These are phyloP conservation scores for Astrephomene gubernaculifera DNA, from an alignment of 139 green algal genomes.

Conservation along the genomic window DNA sequence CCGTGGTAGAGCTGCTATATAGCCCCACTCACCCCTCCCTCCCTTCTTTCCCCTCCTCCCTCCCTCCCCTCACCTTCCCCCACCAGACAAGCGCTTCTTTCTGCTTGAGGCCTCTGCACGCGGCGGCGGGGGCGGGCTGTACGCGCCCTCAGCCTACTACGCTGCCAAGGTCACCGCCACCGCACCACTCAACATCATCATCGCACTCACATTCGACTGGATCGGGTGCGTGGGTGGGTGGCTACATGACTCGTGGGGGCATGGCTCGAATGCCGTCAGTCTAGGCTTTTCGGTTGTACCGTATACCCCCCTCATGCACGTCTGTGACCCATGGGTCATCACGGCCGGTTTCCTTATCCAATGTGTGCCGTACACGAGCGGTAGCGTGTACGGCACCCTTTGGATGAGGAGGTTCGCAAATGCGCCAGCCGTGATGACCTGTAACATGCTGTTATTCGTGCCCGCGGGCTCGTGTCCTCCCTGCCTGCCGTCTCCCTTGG, in stretches of 20 bases:
- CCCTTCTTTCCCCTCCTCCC: too few species aligned
- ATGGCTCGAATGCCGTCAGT: background rate
- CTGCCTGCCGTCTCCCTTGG: too few species aligned
- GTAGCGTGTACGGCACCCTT: too few species aligned
- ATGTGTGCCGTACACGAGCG: too few species aligned
- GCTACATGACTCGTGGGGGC: background rate
- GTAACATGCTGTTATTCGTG: background rate
- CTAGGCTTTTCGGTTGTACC: conserved; percentile 22
- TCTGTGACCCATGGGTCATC: background rate
- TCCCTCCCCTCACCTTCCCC: too few species aligned
- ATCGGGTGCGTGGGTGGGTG: conserved; percentile 30
- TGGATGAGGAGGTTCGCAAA: too few species aligned
- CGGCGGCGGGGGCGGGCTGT: conserved; percentile 47
- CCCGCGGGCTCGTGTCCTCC: too few species aligned
- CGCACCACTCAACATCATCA: conserved; percentile 64
- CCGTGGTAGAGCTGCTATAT: background rate
- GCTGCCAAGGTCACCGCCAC: conserved; percentile 57
- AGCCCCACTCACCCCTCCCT: too few species aligned
- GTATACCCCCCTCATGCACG: background rate
- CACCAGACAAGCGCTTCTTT: conserved; percentile 59
- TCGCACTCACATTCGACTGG: conserved; percentile 52
- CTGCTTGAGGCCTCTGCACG: conserved; percentile 47
- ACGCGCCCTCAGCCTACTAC: conserved; percentile 67
- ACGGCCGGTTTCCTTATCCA: too few species aligned
- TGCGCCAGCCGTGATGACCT: too few species aligned